Base-by-base conservation (phyloP, 257 asterid species). In the Prunella vulgaris region DNA sequence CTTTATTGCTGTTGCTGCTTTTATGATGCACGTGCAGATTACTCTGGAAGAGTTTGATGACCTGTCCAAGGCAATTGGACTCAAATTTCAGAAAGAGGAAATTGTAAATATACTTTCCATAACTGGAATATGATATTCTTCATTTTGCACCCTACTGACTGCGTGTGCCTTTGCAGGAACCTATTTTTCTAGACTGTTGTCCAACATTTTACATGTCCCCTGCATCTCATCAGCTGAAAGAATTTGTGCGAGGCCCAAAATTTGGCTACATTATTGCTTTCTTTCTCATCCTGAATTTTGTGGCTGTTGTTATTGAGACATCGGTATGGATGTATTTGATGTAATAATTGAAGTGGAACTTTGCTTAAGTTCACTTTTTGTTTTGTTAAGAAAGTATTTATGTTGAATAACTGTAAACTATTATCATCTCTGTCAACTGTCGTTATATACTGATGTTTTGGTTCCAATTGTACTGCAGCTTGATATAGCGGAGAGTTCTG, bases 11-110 rank as follows among this genome's bases (percentile, higher is more conserved):
- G 9, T 60, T 72, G 21, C 51, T 71, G 42, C 74, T 68, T 54
- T 71, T 30, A 57, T 60, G 20, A 21, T 64, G 67, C 57, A 21
- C 62, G 15, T 82, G 80, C 96, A 94, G 99, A 91, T 94, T 71
- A 85, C 79, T 76, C 82, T 91, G 90, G 92, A 80, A 3, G 97
- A 94, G 81, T 94, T 94, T 85, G 75, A 79, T 49, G 99, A 94
- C 83, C 88, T 94, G 54, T 86, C 97, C 66, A 84, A 84, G 52
- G 95, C 99, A 49, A 94, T 94, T 57, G 96, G 96, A 30, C 87
- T 94, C 62, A 86, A 85, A 80, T 94, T 94, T 81, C 97, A 94
- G 78, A 94, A 94, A 83, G 99, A 89, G 84, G 87, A 92, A 52
- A 76, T 81, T n/a, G 99, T 90, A 79, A 86, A 79, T 80, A 73